Base-by-base conservation (phyloP, 306 rosid genomes). In the Sphenostylis stenocarpa region DNA sequence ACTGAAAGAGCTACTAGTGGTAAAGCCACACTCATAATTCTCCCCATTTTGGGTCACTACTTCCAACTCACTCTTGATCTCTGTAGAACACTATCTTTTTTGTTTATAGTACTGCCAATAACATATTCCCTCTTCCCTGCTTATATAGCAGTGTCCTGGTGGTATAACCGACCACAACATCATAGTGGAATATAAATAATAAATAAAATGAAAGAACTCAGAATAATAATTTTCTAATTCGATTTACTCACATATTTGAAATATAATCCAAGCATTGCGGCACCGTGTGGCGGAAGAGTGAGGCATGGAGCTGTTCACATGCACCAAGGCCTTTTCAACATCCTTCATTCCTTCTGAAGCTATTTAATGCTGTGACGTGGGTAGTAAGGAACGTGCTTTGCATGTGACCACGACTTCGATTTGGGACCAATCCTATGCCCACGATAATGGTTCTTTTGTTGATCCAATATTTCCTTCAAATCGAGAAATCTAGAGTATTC, bases 291-390 rank as follows among this genome's bases (percentile, higher is more conserved):
- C 67, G 38, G 49, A 81, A 73, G 87, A 73, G 77, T 31, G 72
- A 62, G 75, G 71, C 73, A 86, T 74, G 74, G 57, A 78, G 87
- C 82, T 72, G 80, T 76, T 68, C 93, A 86, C 93, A 70, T 87
- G 93, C 84, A 57, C 77, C 82, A 41, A 77, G 38, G 77, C 24
- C 33, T 12, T 61, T 73, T 76, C 72, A 66, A 36, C 82, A 83
- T 72, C 76, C 76, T 53, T 53, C 61, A 48, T 48, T n/a, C 53
- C 21, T 79, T 84, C 47, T 23, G 6, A 82, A 60, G 84, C 73
- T 38, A 76, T 78, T 39, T 51, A 52, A 14, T 4, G 64, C 64
- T 24, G 62, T 6, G 34, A 61, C 77, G 74, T 85, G 67, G 63
- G 33, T 75, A 6, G 8, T 49, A 82, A 89, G 83, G 43, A 72